Evolutionary conservation across 2,329 filamentous ascomycete genomes (phyloP), one percentile per base, ranked within the genome.

Genomic region (Coniochaeta ligniaria): DNA sequence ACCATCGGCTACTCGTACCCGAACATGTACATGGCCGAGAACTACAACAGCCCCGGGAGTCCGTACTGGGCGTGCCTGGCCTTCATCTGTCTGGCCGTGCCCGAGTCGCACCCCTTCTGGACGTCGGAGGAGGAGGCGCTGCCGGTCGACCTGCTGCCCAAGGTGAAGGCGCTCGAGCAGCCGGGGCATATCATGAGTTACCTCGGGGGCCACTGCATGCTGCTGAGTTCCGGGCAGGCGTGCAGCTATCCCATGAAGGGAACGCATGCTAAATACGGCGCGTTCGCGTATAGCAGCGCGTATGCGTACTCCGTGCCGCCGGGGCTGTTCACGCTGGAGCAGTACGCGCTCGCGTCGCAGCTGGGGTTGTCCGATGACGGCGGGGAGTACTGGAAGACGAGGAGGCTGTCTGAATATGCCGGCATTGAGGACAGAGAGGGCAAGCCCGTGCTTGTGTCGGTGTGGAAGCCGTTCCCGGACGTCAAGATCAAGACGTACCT

Each of bases 211-310:
- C 90, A 93, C 71, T 87, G 86, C 54, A 90, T 92, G 79, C 79
- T 93, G 26, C 80, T 93, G 8, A 88, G 85, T 4, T 90, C 87
- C 0, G 90, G 90, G 1, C 90, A 94, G 71, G 87, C 87, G n/a
- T 93, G 90, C 73, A 87, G 89, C 71, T 93, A 93, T 70, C 87
- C 90, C 0, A 87, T 93, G 78, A 90, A 90, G 73, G 89, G 88
- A 59, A 91, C 89, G 0, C 89, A 93, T 71, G 88, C 90, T 63
- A 93, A 93, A 69, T 93, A 93, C 72, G 90, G 90, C 55, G 83
- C 85, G 62, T 92, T 93, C 69, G 89, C 89, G 6, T 93, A 93
- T 74, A 89, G 85, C 68, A 87, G 87, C 59, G 83, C 87, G 0
- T 93, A 90, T 71, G 89, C 81, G 22, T 93, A 92, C 74, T 90